Evolutionary conservation across 2,329 filamentous ascomycete species (phyloP).

Genomic region (Alternaria postmessia): DNA sequence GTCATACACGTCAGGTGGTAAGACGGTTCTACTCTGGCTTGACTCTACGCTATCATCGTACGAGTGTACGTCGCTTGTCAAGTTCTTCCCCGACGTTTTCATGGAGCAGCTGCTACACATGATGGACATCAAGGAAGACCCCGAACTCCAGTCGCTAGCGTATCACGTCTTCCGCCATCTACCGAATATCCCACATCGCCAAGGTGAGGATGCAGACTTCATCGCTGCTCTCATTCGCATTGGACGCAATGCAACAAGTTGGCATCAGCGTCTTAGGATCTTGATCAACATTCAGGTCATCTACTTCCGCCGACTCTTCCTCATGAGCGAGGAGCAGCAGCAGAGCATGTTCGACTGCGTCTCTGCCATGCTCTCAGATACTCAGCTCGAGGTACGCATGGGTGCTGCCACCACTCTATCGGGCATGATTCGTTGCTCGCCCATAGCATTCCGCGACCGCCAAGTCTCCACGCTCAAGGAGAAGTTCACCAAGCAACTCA

Average conservation of each 20-base stretch:
- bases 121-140: constrained; percentile 99
- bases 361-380: constrained; percentile 91
- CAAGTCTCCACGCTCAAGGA: constrained; percentile 78
- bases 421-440: constrained; percentile 98
- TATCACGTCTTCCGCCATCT: constrained; percentile 98
- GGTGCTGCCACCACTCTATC: constrained; percentile 92
- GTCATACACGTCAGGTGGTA: constrained; percentile 93
- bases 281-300: constrained; percentile 99
- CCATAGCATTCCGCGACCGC: constrained; percentile 76
- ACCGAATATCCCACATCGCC: constrained; percentile 91
- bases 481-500: constrained; percentile 80
- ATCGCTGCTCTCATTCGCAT: constrained; percentile 87
- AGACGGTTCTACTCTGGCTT: constrained; percentile 94
- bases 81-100: constrained; percentile 89
- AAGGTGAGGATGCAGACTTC: constrained; percentile 84
- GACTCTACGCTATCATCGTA: constrained; percentile 90
- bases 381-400: constrained; percentile 91
- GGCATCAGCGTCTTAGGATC: constrained; percentile 94
- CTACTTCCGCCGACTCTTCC: constrained; percentile 95
- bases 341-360: constrained; percentile 87
- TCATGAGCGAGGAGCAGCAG: constrained; percentile 78
- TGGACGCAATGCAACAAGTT: constrained; percentile 81
- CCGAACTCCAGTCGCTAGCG: constrained; percentile 89
- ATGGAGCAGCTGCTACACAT: constrained; percentile 96
- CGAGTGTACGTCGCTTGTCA: constrained; percentile 88